A percentile compares a stretch with the other conserved stretches of the same genome.
Evolutionary conservation across 1,284 basidiomycete species (phyloP).

Genomic region (Somion occarium): DNA sequence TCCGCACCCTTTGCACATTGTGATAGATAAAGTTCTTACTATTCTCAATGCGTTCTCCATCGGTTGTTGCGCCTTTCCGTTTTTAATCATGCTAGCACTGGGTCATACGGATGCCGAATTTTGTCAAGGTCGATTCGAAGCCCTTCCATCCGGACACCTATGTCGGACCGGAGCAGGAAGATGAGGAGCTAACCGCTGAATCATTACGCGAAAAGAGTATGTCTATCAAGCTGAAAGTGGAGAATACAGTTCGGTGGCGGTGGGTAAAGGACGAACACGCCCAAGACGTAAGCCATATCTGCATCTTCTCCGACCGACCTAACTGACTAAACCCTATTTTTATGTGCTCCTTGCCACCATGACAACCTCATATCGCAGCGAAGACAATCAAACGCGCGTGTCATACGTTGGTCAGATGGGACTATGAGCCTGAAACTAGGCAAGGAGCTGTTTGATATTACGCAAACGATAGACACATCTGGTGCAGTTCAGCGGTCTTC

Average conservation of each 20-base stretch:
- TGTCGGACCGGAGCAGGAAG: conserved; percentile 74
- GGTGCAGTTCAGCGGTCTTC: conserved; percentile 52
- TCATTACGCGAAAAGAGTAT: conserved; percentile 66
- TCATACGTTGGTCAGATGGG: conserved; percentile 92
- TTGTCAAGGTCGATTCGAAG: conserved; percentile 76
- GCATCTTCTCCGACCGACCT: not conserved
- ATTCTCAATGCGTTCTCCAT: not conserved
- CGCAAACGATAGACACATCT: conserved; percentile 68
- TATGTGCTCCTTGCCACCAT: not conserved
- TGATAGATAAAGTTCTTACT: conserved; percentile 1
- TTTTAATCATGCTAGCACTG: conserved; percentile 49
- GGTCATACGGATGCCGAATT: conserved; percentile 82
- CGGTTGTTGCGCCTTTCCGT: not conserved
- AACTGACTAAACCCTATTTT: conserved; percentile 2
- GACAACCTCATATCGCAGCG: conserved; percentile 34
- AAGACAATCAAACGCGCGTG: conserved; percentile 81
- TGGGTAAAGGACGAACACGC: conserved; percentile 75
- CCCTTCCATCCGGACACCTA: conserved; percentile 82
- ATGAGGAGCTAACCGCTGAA: conserved; percentile 55
- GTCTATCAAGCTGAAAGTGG: conserved; percentile 80
- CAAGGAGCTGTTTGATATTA: conserved; percentile 88
- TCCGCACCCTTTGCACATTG: not conserved
- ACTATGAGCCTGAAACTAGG: conserved; percentile 83
- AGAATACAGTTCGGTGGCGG: conserved; percentile 89
- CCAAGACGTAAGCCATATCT: conserved; percentile 52